Base-by-base conservation (phyloP, 192 early-diverging fungal genomes). In the Dissophora globulifera region DNA sequence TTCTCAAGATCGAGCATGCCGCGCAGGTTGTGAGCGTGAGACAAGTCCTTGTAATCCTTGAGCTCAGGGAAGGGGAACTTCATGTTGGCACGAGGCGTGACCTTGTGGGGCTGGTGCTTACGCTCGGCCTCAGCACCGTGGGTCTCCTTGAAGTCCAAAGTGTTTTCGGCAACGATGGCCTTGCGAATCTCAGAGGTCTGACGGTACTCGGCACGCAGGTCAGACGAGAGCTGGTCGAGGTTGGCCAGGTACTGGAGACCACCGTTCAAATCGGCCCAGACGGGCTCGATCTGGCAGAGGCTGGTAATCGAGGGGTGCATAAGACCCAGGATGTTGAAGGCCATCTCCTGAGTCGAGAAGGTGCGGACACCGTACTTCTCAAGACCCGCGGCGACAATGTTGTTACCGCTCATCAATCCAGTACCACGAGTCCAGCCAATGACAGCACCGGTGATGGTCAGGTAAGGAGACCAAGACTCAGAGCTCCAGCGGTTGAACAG, bases 401-500 rank as follows among this genome's bases (percentile, higher is more conserved):
- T 95, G 83, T 96, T 98, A 62, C 85, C 82, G 23, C 85, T 87
- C 96, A 98, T 98, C 75, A 98, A 86, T 31, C 94, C 94, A 29
- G 96, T 98, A 55, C 96, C 94, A 78, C 96, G 91, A 43, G 96
- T 98, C 96, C 96, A 98, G 17, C 96, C 96, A 78, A 98, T 98
- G 23, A 94, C 93, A 33, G 95, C 93, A 57, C 95, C 96, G 41
- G 93, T 83, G 45, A 98, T 89, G 31, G 91, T 87, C 50, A 98
- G 69, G 84, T 96, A 96, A 53, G 84, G 79, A 49, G 89, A 84
- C 96, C 96, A 98, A 45, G 80, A 83, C 80, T 98, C 96, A 33
- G 94, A 89, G 52, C 92, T 85, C 93, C 93, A 98, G 58, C 94
- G 87, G 87, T 92, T 92, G 64, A 98, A 82, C 61, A 96, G 81